Conservation (phyloP, 202 grass and related monocot genomes). For the Panicum virgatum region DNA sequence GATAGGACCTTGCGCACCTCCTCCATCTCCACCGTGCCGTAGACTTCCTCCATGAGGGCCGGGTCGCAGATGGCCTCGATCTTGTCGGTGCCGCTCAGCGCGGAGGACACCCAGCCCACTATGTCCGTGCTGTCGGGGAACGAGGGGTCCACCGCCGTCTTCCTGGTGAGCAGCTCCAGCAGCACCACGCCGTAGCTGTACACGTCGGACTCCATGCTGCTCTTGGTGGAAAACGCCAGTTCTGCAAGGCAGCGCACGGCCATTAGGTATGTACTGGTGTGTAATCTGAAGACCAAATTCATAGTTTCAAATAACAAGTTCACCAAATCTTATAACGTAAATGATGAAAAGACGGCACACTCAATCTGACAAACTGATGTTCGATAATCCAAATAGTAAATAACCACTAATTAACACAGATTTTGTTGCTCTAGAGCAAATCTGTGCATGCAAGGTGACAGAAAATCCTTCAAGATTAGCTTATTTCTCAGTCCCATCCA, state of each 20-base stretch:
- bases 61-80: constrained; percentile 53
- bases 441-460: neutral
- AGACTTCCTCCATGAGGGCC: constrained; percentile 52
- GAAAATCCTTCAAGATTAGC: neutral
- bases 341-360: neutral
- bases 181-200: constrained; percentile 81
- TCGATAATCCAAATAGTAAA: neutral
- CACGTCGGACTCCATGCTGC: constrained; percentile 58
- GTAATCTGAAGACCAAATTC: neutral
- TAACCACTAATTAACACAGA: neutral
- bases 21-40: constrained; percentile 48
- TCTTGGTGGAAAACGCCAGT: constrained; percentile 61
- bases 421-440: neutral
- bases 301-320: neutral
- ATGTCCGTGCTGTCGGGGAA: constrained; percentile 47
- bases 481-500: neutral
- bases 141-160: constrained; percentile 47
- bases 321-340: neutral
- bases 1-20: constrained; percentile 49
- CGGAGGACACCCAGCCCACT: constrained; percentile 51
- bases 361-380: neutral
- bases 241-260: constrained; percentile 34
- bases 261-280: neutral
- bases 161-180: constrained; percentile 70
- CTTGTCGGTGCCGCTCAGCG: constrained; percentile 33